These are phyloP conservation scores for Eragrostis curvula DNA, from an alignment of 176 grass and related monocot species.

Conservation along the genomic window DNA sequence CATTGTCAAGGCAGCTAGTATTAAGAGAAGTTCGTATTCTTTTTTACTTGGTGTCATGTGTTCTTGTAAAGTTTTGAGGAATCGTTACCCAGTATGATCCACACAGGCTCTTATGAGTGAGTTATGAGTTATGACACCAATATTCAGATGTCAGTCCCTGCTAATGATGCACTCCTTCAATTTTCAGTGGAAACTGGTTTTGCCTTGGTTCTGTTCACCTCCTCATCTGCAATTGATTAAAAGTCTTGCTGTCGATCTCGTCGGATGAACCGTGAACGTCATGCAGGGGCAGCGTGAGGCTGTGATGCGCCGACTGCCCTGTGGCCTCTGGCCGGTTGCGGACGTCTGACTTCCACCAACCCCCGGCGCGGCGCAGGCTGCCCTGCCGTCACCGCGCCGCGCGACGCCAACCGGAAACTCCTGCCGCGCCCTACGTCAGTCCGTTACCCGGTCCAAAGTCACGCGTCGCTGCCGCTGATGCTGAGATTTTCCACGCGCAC, in stretches of 20 bases:
- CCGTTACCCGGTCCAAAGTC: not conserved
- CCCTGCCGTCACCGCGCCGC: not conserved
- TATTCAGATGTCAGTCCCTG: not conserved
- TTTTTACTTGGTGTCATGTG: not conserved
- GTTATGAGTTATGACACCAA: too few species aligned
- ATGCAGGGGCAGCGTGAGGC: not conserved
- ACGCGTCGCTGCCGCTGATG: not conserved
- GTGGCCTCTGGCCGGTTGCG: not conserved
- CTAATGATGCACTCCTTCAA: not conserved
- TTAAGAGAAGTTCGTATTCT: not conserved
- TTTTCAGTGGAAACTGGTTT: not conserved
- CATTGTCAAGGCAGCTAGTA: not conserved
- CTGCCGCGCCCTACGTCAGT: not conserved
- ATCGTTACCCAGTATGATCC: not conserved
- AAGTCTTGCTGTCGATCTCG: not conserved
- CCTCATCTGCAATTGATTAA: not conserved
- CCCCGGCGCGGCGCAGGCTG: not conserved
- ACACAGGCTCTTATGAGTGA: too few species aligned
- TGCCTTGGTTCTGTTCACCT: not conserved
- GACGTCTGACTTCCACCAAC: not conserved
- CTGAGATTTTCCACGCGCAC: conserved; percentile 23
- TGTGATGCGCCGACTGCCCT: not conserved
- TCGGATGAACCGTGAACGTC: not conserved
- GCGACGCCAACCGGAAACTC: not conserved
- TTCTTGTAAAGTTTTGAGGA: not conserved